Evolutionary conservation across 2,329 filamentous ascomycete species (phyloP).

Genomic region (Fusarium albidum): DNA sequence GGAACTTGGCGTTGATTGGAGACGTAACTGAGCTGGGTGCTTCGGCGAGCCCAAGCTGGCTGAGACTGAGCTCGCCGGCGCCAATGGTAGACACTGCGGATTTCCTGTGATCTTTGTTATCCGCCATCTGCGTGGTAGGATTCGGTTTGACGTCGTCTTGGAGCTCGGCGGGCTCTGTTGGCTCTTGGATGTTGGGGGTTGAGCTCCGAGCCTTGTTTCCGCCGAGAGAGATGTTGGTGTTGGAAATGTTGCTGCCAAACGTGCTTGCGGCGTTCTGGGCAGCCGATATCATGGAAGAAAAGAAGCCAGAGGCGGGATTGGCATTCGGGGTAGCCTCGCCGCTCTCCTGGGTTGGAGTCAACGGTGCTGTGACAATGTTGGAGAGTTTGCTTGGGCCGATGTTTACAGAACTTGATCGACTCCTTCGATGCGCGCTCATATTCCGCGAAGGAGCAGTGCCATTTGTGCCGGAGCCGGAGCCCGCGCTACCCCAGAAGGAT

Average conservation of each 20-base stretch:
- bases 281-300: constrained; percentile 90
- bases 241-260: constrained; percentile 77
- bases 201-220: constrained; percentile 47
- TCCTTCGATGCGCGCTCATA: constrained; percentile 74
- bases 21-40: constrained; percentile 61
- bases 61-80: constrained; percentile 86
- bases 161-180: constrained; percentile 33
- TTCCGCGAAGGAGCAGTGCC: constrained; percentile 71
- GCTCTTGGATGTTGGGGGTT: constrained; percentile 37
- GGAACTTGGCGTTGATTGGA: constrained; percentile 63
- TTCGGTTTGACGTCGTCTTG: constrained; percentile 53
- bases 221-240: constrained; percentile 65
- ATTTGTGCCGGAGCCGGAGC: constrained; percentile 49
- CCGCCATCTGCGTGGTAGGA: constrained; percentile 43
- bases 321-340: constrained; percentile 65
- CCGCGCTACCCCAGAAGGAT: constrained; percentile 39
- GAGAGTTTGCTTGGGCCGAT: constrained; percentile 87
- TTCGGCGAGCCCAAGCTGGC: constrained; percentile 82
- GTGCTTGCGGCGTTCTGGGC: constrained; percentile 90
- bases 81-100: constrained; percentile 89
- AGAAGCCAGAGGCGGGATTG: constrained; percentile 72
- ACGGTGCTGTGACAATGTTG: constrained; percentile 73
- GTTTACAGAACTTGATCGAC: constrained; percentile 61
- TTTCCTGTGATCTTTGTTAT: constrained; percentile 66
- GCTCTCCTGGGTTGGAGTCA: constrained; percentile 79